Evolutionary conservation across 495 filamentous ascomycete species (phyloP), one percentile per base, ranked within the genome.

Genomic region (Achaetomiella virescens): DNA sequence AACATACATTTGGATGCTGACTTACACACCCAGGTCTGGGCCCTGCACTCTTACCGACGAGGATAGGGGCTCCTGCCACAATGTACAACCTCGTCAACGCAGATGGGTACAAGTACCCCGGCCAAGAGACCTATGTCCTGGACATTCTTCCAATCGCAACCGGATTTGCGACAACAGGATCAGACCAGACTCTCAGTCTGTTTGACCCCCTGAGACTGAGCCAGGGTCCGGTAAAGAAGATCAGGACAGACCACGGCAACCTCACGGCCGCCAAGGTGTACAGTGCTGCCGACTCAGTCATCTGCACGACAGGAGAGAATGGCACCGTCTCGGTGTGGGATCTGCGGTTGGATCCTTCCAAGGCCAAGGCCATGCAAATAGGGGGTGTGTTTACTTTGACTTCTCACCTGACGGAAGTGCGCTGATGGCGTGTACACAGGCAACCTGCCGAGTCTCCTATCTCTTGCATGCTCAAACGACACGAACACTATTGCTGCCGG

Each of bases 401-500:
- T 72, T 58, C 78, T 72, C 17, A 77, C 27, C 0, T 3, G 20
- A 6, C 24, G 22, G 14, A 47, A 2, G 66, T 36, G 69, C 35
- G 66, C 69, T 44, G 65, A 63, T 41, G 66, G 74, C 1, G 5
- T 25, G 21, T 2, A 1, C 8, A 5, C 1, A 57, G 55, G 55
- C 1, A 47, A 57, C 20, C 33, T 45, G 9, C 55, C 55, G 1
- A 77, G 85, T 25, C 76, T 91, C 29, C 72, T 89, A n/a, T 88
- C 90, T 1, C 71, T 93, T 18, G 83, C 83, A 24, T 84, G 81
- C 66, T 80, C 78, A 25, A 72, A 72, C 47, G 70, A 72, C 38
- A 78, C 76, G 15, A 82, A 82, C 60, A 71, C 77, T 11, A 66
- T 95, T 12, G 88, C 83, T 27, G 86, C 84, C 24, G 92, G 92